phyloP scores from a whole-genome alignment of 2,329 filamentous ascomycete genomes.

The Colletotrichum salicis region DNA sequence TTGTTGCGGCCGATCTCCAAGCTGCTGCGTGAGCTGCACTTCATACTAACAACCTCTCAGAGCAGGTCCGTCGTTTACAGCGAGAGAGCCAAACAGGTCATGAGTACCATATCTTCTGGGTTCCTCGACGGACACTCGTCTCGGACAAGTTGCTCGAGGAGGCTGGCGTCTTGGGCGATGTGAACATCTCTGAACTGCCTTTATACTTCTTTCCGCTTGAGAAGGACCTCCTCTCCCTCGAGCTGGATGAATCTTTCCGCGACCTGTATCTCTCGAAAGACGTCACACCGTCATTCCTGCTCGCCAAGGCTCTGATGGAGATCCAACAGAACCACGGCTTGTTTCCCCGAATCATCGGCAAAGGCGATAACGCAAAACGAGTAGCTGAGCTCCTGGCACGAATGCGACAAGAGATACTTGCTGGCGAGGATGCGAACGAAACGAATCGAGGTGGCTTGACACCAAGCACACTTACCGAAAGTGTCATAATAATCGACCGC shows the following conservation, averaged over 20 bases:
- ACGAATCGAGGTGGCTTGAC: slow-evolving; percentile 71
- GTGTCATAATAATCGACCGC: slow-evolving; percentile 92
- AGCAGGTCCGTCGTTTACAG: slow-evolving; percentile 90
- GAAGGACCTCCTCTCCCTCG: slow-evolving; percentile 88
- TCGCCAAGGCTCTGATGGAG: slow-evolving; percentile 92
- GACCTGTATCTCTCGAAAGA: slow-evolving; percentile 93
- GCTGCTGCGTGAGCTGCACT: slow-evolving; percentile 49
- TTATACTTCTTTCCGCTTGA: slow-evolving; percentile 93
- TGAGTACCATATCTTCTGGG: slow-evolving; percentile 97
- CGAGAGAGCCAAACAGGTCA: slow-evolving; percentile 89
- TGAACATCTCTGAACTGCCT: slow-evolving; percentile 87
- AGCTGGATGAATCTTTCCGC: slow-evolving; percentile 85
- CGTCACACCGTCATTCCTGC: slow-evolving; percentile 86
- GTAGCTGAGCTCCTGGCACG: slow-evolving; percentile 87
- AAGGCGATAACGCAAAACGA: slow-evolving; percentile 92
- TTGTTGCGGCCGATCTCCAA: slow-evolving; percentile 37
- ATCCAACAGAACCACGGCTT: slow-evolving; percentile 92
- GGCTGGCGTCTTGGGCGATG: slow-evolving; percentile 90
- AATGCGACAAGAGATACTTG: slow-evolving; percentile 89
- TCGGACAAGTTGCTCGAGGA: slow-evolving; percentile 94
- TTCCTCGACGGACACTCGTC: slow-evolving; percentile 89
- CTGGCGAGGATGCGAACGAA: slow-evolving; percentile 78
- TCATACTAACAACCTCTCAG: slow-evolving; percentile 58
- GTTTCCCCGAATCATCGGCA: slow-evolving; percentile 93
- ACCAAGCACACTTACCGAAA: slow-evolving; percentile 89